Base-by-base conservation (phyloP, 257 asterid species). In the Lantana camara region DNA sequence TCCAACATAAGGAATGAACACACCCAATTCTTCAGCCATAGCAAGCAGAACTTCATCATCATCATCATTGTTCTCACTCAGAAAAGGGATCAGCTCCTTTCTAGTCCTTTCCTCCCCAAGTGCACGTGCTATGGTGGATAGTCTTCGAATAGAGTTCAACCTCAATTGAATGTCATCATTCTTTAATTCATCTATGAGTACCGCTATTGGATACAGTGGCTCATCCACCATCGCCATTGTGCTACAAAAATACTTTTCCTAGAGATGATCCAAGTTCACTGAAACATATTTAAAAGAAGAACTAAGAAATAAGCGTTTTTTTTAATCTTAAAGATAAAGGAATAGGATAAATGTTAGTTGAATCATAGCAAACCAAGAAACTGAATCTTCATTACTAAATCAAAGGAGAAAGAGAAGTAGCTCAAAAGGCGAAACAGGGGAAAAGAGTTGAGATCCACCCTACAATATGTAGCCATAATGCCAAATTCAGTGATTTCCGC, bases 1-100 rank as follows among this genome's bases (percentile, higher is more conserved):
- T 69, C 98, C 98, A 72, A 92, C 93, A 57, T 89, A 89, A n/a
- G 97, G 98, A 70, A 92, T 79, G 66, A 89, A 92, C 0, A 87
- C 93, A 46, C 96, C 97, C 82, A 92, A 75, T 69, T 92, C 98
- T 54, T 92, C 97, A 2, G 97, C 96, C 97, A 92, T 92, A 14
- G 96, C 96, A 57, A 92, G 96, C 56, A 87, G 78, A 62, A 87
- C 96, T 81, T 92, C 98, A 23, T 92, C 97, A 30, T 92, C 98
- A 3, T 92, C 97, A 12, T 92, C 98, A 73, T 92, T 92, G 82
- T 92, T 92, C 77, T 92, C 98, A 6, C 96, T 85, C 61, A 92
- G 53, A 73, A 89, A 89, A 2, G 96, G 96, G 47, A 91, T 83
- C 76, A 89, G 52, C 78, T 89, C 96, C 75, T 86, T 86, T 19